Evolutionary conservation across 2,329 filamentous ascomycete species (phyloP).

Genomic region (Ophiosphaerella narmari): DNA sequence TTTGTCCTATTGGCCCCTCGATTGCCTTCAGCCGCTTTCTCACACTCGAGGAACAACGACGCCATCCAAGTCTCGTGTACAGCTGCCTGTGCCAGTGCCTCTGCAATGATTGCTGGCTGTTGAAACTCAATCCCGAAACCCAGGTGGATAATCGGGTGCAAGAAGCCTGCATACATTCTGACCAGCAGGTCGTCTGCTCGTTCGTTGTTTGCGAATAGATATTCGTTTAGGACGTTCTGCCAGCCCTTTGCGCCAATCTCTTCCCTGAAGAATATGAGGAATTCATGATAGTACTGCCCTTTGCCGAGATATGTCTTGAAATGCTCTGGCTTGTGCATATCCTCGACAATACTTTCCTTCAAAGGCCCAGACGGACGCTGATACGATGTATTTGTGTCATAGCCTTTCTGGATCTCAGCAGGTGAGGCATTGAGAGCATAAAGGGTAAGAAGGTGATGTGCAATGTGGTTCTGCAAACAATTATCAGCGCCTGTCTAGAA

Average conservation of each 20-base stretch:
- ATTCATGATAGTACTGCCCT: conserved; percentile 70
- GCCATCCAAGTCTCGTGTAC: conserved; percentile 66
- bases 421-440: conserved; percentile 74
- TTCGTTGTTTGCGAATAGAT: conserved; percentile 70
- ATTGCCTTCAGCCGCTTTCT: conserved; percentile 51
- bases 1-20: conserved; percentile 12
- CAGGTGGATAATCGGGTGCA: conserved; percentile 83
- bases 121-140: conserved; percentile 83
- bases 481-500: not conserved
- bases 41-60: conserved; percentile 59
- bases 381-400: conserved; percentile 67
- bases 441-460: conserved; percentile 75
- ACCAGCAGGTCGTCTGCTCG: conserved; percentile 70
- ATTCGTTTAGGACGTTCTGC: conserved; percentile 65
- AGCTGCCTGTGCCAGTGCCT: conserved; percentile 76
- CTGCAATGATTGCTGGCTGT: conserved; percentile 79
- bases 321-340: conserved; percentile 61
- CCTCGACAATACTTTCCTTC: conserved; percentile 57
- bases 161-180: conserved; percentile 69
- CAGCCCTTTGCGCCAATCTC: conserved; percentile 71
- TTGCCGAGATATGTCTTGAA: conserved; percentile 67
- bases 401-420: conserved; percentile 65
- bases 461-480: conserved; percentile 67
- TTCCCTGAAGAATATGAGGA: conserved; percentile 73
- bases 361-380: conserved; percentile 61